phyloP scores from a whole-genome alignment of 2,329 filamentous ascomycete species.

The Claviceps digitariae region DNA sequence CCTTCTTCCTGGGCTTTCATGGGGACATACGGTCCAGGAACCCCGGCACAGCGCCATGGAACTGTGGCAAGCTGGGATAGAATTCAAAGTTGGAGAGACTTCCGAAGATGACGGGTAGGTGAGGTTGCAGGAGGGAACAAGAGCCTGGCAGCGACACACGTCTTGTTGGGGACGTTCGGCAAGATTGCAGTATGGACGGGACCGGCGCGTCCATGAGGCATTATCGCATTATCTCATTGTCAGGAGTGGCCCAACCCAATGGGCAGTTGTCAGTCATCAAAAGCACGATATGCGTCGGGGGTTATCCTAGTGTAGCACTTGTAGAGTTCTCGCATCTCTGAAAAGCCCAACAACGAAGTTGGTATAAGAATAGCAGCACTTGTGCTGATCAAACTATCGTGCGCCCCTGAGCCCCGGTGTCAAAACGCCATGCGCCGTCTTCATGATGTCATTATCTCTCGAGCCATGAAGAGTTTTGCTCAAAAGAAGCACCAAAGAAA shows the following conservation, averaged over 20 bases:
- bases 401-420: neutral
- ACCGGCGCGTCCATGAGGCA: neutral
- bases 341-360: neutral
- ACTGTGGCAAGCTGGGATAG: conserved; percentile 3
- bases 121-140: neutral
- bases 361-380: neutral
- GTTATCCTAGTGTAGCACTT: neutral
- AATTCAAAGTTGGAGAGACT: neutral
- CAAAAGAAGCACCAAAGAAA: neutral
- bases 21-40: neutral
- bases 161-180: neutral
- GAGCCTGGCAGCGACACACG: neutral
- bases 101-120: neutral
- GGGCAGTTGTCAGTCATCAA: neutral
- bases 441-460: neutral
- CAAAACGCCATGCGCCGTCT: conserved; percentile 1
- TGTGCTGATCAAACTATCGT: neutral
- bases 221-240: neutral
- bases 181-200: neutral
- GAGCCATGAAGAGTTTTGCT: neutral
- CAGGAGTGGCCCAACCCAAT: neutral
- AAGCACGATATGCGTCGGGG: neutral
- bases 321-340: neutral
- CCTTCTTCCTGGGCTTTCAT: neutral
- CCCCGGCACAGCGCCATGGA: conserved; percentile 1